Evolutionary conservation across 2,329 filamentous ascomycete genomes (phyloP), one percentile per base, ranked within the genome.

Genomic region (Aspergillus unguis): DNA sequence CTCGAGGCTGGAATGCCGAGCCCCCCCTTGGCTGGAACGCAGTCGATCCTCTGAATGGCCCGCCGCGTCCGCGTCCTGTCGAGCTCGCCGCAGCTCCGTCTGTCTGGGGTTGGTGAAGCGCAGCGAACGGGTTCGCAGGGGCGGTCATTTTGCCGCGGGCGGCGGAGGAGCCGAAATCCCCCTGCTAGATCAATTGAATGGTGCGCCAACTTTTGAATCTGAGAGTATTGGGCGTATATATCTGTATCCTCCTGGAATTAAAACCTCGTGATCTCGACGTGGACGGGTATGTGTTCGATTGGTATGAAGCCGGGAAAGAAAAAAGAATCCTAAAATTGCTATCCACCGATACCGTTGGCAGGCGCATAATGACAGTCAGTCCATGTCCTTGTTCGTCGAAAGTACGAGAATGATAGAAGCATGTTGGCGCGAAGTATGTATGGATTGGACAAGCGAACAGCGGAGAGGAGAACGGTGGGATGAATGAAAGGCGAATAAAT

Each of bases 61-160:
- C 57, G 44, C 65, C 65, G 31, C 63, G 61, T 52, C 66, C 66
- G 52, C 64, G 63, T 37, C 58, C 57, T 44, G 55, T 54, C 50
- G 62, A 52, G 37, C 53, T 57, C 38, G 60, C 55, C 44, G 17
- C 17, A 17, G 58, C 55, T 45, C 62, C 65, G 55, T 60, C 59
- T 52, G 57, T 62, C 53, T 67, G 66, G 17, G 7, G 7, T 25
- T 38, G 36, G 49, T 57, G 57, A 31, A 61, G 59, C 46, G 55
- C 58, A 52, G 57, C 53, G 56, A 66, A 67, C 40, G 65, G 61
- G 51, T 63, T 67, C 38, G 65, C 59, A 37, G 65, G 62, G 53
- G 60, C 60, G 55, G 65, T 62, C 67, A 70, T 70, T 49, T 58
- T 67, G 60, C 58, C 63, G 61, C 57, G 42, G 50, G 52, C 44